Evolutionary conservation across 768 basidiomycete species (phyloP).

Genomic region (Thelephora ganbajun): DNA sequence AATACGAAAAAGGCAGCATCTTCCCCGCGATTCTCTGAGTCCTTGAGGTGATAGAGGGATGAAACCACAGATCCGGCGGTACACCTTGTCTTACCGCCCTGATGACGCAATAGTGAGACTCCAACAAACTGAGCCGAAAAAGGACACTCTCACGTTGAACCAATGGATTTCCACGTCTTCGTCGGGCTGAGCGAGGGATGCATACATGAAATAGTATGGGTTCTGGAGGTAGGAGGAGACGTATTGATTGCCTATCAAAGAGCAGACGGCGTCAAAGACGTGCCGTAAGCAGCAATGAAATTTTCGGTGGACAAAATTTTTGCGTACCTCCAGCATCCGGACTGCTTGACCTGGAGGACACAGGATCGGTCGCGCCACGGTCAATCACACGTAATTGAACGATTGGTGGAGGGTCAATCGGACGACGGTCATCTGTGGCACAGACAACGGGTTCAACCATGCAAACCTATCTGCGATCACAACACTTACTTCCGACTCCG

Average conservation of each 20-base stretch:
- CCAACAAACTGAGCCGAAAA: slow-evolving; percentile 1
- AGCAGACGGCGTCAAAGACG: neutral
- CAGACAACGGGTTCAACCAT: neutral
- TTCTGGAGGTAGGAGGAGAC: slow-evolving; percentile 66
- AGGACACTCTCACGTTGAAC: slow-evolving; percentile 41
- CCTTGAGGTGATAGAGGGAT: slow-evolving; percentile 79
- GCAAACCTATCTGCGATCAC: neutral
- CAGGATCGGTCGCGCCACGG: slow-evolving; percentile 23
- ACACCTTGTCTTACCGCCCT: slow-evolving; percentile 85
- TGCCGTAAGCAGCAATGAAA: neutral
- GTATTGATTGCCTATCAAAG: slow-evolving; percentile 18
- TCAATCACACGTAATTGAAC: slow-evolving; percentile 87
- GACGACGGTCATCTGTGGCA: slow-evolving; percentile 72
- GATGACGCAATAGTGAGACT: slow-evolving; percentile 3
- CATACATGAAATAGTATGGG: slow-evolving; percentile 95
- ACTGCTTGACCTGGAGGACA: neutral
- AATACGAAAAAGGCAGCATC: slow-evolving; percentile 96
- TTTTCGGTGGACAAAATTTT: neutral
- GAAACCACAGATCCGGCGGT: slow-evolving; percentile 88
- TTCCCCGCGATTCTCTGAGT: slow-evolving; percentile 36
- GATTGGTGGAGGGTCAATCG: slow-evolving; percentile 94
- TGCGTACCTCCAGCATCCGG: neutral
- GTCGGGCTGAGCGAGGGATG: slow-evolving; percentile 78
- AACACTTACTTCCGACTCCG: slow-evolving; percentile 64
- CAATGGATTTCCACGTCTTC: slow-evolving; percentile 84